A percentile compares a stretch with the other conserved stretches of the same genome.
Evolutionary conservation across 352 stramenopile genomes (phyloP).

Genomic region (Pythium monospermum): DNA sequence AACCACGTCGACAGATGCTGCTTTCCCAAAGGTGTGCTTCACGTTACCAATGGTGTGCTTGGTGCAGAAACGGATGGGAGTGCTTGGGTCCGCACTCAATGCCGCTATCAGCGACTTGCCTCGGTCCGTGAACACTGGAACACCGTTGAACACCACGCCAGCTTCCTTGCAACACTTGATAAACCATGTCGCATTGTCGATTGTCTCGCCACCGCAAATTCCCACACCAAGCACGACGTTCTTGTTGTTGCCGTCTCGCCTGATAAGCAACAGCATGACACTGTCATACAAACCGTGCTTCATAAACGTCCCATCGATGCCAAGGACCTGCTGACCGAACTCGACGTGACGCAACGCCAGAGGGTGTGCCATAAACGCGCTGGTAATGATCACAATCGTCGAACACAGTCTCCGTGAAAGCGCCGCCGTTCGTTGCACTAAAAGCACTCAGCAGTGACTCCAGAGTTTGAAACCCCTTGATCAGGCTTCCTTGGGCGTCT

Average conservation of each 20-base stretch:
- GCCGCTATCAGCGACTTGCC: conserved; percentile 1
- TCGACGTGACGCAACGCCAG: not conserved
- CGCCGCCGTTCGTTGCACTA: not conserved
- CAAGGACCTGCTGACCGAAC: conserved; percentile 7
- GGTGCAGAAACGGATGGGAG: conserved; percentile 15
- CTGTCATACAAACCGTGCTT: conserved; percentile 8
- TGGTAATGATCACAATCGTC: conserved; percentile 10
- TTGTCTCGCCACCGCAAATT: conserved; percentile 4
- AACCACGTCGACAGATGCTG: too few relatives aligned
- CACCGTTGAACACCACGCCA: not conserved
- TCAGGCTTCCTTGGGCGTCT: not conserved
- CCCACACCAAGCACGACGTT: conserved; percentile 10
- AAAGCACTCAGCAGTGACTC: not conserved
- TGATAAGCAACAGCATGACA: conserved; percentile 6
- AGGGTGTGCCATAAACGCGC: conserved; percentile 13
- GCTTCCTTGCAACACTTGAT: conserved; percentile 1
- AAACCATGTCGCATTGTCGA: conserved; percentile 10
- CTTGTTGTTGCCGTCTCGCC: conserved; percentile 5
- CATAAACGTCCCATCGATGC: conserved; percentile 15
- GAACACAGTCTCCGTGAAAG: not conserved
- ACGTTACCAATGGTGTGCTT: conserved; percentile 14
- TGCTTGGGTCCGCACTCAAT: not conserved
- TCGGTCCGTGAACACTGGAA: conserved; percentile 13
- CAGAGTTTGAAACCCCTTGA: not conserved
- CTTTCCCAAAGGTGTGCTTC: conserved; percentile 1